phyloP scores from a whole-genome alignment of 2,329 filamentous ascomycete genomes.

The Cercospora sp. region DNA sequence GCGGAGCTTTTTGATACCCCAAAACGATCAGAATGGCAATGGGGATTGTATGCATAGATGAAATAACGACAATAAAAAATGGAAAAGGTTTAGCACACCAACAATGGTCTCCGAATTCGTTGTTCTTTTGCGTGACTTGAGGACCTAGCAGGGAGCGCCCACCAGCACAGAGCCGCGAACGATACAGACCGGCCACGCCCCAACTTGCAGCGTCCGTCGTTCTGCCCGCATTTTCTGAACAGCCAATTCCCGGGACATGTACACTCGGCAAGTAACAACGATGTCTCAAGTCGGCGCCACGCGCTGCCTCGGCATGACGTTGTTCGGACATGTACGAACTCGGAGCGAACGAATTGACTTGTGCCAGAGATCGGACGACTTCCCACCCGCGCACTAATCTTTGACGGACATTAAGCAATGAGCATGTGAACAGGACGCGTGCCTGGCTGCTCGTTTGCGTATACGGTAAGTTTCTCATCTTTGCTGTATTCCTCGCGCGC shows the following conservation, averaged over 20 bases:
- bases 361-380: neutral
- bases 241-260: neutral
- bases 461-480: neutral
- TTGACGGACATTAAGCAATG: neutral
- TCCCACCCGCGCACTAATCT: conserved; percentile 1
- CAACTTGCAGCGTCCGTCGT: neutral
- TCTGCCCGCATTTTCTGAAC: neutral
- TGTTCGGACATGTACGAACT: neutral
- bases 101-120: neutral
- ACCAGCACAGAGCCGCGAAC: neutral
- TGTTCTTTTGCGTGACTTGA: neutral
- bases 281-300: neutral
- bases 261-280: neutral
- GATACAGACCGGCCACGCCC: neutral
- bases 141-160: neutral
- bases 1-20: conserved; percentile 14
- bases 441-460: neutral
- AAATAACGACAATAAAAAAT: conserved; percentile 12
- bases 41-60: conserved; percentile 14
- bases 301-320: conserved; percentile 11
- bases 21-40: conserved; percentile 13
- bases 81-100: neutral
- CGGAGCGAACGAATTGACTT: conserved; percentile 1
- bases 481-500: neutral
- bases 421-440: conserved; percentile 14